Evolutionary conservation across 148 eudicot species (phyloP), one percentile per base, ranked within the genome.

Genomic region (Polygonum maritimum): DNA sequence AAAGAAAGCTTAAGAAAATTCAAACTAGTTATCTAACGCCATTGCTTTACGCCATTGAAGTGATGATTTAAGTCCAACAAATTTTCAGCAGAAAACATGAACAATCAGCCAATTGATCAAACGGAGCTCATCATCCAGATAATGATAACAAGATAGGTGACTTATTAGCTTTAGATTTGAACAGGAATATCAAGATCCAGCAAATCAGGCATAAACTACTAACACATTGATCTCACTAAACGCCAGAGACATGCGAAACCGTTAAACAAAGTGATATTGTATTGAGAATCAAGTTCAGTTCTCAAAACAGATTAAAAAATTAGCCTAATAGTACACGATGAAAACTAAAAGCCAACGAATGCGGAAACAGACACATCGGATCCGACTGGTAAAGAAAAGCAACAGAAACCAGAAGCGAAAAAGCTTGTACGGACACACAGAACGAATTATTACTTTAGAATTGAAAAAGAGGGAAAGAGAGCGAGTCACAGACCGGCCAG

Each of bases 401-500:
- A 26, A 14, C 9, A 51, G 18, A 13, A 51, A 73, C 16, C n/a
- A 47, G 77, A 11, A 69, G 58, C 45, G n/a, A 76, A 19, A 19
- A 74, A 10, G 33, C 13, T 21, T 33, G 67, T 60, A 60, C 35
- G 67, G 36, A 21, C 67, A 40, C 74, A 40, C 73, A n/a, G 73
- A 69, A 14, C 9, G 47, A 36, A 69, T 69, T 12, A 69, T n/a
- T 1, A 26, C 31, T 44, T 44, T 44, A 6, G 9, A 44, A 44
- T 44, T 38, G 40, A 38, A 14, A 14, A 15, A 8, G 19, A 71
- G 31, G 44, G 33, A 73, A 36, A 79, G 38, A 76, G 13, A 79
- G 51, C 70, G 60, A 55, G 58, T 36, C 14, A 44, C 88, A 91
- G 19, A 93, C 96, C 96, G 71, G 96, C 84, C 80, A 89, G 89